These are phyloP conservation scores for Fraxinus latifolia DNA, from an alignment of 305 asterid genomes.

Conservation along the genomic window DNA sequence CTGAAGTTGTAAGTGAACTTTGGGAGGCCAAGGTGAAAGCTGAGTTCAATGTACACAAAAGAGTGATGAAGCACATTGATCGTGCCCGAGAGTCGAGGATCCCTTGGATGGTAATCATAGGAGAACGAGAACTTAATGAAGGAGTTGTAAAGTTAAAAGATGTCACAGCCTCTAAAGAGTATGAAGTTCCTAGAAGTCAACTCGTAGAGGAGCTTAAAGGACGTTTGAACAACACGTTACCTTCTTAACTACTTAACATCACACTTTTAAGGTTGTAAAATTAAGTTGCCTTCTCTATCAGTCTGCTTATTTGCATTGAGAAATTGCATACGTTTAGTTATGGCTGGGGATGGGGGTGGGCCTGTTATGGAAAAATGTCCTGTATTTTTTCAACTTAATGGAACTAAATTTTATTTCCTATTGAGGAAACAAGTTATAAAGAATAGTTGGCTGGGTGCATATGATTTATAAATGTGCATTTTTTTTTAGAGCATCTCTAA, in stretches of 20 bases:
- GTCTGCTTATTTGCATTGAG: background rate
- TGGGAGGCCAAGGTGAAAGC: constrained; percentile 84
- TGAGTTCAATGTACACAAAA: constrained; percentile 56
- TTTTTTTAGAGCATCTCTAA: background rate
- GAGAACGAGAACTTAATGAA: constrained; percentile 59
- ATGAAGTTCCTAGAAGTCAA: constrained; percentile 44
- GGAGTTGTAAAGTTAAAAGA: constrained; percentile 67
- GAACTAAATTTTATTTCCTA: background rate
- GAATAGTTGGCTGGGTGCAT: background rate
- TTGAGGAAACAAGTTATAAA: background rate
- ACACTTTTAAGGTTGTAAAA: background rate
- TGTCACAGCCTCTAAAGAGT: constrained; percentile 38
- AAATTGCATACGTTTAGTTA: background rate
- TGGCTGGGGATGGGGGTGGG: background rate
- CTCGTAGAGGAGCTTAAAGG: constrained; percentile 54
- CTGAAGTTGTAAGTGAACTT: constrained; percentile 63
- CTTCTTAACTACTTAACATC: constrained; percentile 1
- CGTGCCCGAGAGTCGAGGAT: constrained; percentile 62
- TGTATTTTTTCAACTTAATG: background rate
- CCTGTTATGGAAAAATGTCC: background rate
- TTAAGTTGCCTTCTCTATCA: background rate
- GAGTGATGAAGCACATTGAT: constrained; percentile 59
- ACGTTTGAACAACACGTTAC: constrained; percentile 29
- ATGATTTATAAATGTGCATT: background rate
- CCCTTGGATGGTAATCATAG: constrained; percentile 81